Percentiles rank a stretch among this genome's conserved stretches.
Conservation (phyloP, 306 rosid species). For the Pueraria montana region DNA sequence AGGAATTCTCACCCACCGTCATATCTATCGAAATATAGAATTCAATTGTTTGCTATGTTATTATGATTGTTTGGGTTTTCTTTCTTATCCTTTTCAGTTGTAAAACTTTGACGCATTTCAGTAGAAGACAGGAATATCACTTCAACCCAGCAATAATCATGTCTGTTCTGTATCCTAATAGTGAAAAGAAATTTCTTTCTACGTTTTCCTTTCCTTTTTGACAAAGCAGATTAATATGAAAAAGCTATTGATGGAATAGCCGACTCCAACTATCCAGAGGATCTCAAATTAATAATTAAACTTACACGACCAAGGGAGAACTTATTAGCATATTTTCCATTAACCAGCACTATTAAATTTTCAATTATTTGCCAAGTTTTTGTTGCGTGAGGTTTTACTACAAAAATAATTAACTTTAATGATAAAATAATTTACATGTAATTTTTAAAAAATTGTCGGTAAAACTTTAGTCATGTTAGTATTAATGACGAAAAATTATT, state of each 20-base stretch:
- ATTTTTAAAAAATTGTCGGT: no score
- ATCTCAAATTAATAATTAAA: slow-evolving; percentile 18
- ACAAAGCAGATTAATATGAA: neutral
- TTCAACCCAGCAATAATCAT: neutral
- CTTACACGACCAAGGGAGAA: neutral
- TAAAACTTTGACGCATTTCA: neutral
- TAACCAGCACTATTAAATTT: neutral
- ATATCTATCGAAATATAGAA: neutral
- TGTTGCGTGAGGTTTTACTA: neutral
- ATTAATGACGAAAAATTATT: no score
- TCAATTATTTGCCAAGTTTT: slow-evolving; percentile 3
- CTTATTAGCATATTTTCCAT: neutral
- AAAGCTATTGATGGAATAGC: neutral
- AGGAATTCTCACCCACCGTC: neutral
- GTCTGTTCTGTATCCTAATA: neutral
- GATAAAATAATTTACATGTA: no score
- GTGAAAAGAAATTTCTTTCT: neutral
- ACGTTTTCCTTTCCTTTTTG: neutral
- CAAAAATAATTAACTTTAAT: no score
- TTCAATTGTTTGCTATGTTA: neutral
- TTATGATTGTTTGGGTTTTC: no score
- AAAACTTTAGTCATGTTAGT: no score
- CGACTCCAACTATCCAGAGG: no score
- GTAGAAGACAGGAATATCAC: neutral
- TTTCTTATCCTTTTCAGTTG: neutral